Conservation (phyloP, 495 filamentous ascomycete genomes). For the Podospora didyma region DNA sequence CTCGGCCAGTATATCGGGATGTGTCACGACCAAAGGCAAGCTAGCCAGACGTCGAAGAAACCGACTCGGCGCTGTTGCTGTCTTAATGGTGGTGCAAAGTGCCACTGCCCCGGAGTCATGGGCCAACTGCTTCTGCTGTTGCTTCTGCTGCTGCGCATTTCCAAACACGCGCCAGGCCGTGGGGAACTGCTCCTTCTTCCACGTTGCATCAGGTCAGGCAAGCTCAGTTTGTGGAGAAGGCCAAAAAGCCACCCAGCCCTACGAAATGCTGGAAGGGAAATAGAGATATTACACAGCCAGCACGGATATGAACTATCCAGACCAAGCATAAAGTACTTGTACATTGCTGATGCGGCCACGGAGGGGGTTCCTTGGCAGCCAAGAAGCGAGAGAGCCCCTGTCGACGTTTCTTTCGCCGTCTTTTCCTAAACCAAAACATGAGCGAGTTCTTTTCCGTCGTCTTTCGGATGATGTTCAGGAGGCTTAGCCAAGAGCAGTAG, state of each 20-base stretch:
- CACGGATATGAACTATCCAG: background rate
- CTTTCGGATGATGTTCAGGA: too few relatives aligned
- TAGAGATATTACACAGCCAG: background rate
- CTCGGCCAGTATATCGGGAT: background rate
- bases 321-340: background rate
- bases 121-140: too few relatives aligned
- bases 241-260: conserved; percentile 14
- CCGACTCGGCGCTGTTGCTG: background rate
- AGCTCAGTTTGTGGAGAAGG: conserved; percentile 1
- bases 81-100: too few relatives aligned
- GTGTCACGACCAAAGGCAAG: background rate
- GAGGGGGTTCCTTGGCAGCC: background rate
- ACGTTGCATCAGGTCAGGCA: conserved; percentile 4
- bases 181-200: background rate
- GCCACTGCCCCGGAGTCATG: too few relatives aligned
- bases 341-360: background rate
- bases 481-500: too few relatives aligned
- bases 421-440: background rate
- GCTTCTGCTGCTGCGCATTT: too few relatives aligned
- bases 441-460: too few relatives aligned
- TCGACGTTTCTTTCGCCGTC: background rate
- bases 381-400: background rate
- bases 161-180: background rate
- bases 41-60: background rate
- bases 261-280: conserved; percentile 3